phyloP scores from a whole-genome alignment of 371 early-diverging fungal species.

The Basidiobolus meristosporus region DNA sequence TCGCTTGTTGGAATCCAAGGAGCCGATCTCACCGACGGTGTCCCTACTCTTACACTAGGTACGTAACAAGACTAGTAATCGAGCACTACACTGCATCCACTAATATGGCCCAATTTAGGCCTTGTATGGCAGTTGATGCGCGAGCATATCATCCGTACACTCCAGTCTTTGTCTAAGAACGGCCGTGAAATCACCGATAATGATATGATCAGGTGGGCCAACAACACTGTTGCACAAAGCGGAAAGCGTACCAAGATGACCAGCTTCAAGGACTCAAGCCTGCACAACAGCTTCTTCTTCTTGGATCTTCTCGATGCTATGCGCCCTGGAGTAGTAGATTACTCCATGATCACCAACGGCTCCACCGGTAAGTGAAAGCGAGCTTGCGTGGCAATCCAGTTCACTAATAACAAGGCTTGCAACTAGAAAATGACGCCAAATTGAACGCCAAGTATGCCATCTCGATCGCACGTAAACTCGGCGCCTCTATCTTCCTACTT shows the following conservation, averaged over 20 bases:
- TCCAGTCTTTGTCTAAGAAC: slow-evolving; percentile 58
- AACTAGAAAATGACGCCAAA: slow-evolving; percentile 63
- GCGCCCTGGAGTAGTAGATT: slow-evolving; percentile 79
- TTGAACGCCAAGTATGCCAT: slow-evolving; percentile 89
- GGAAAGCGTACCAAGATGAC: slow-evolving; percentile 46
- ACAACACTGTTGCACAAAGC: slow-evolving; percentile 46
- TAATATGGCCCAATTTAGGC: slow-evolving; percentile 7
- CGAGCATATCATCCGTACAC: slow-evolving; percentile 80
- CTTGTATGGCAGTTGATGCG: slow-evolving; percentile 96
- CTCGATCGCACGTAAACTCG: slow-evolving; percentile 91
- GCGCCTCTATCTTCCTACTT: slow-evolving; percentile 92
- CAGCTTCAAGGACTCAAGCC: slow-evolving; percentile 64
- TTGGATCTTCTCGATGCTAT: slow-evolving; percentile 84
- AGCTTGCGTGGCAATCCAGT: too few species aligned
- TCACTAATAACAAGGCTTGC: slow-evolving; percentile 4
- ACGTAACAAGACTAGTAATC: slow-evolving; percentile 1
- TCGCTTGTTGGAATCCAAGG: slow-evolving; percentile 91
- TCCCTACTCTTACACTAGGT: slow-evolving; percentile 63
- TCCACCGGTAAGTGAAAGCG: slow-evolving; percentile 11
- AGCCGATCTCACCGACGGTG: slow-evolving; percentile 82
- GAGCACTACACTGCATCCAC: background rate
- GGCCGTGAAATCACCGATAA: slow-evolving; percentile 71
- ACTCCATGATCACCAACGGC: slow-evolving; percentile 65
- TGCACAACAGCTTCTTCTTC: slow-evolving; percentile 64
- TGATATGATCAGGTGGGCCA: slow-evolving; percentile 91